Evolutionary conservation across 495 filamentous ascomycete genomes (phyloP), one percentile per base, ranked within the genome.

Genomic region (Trichocladium antarcticum): DNA sequence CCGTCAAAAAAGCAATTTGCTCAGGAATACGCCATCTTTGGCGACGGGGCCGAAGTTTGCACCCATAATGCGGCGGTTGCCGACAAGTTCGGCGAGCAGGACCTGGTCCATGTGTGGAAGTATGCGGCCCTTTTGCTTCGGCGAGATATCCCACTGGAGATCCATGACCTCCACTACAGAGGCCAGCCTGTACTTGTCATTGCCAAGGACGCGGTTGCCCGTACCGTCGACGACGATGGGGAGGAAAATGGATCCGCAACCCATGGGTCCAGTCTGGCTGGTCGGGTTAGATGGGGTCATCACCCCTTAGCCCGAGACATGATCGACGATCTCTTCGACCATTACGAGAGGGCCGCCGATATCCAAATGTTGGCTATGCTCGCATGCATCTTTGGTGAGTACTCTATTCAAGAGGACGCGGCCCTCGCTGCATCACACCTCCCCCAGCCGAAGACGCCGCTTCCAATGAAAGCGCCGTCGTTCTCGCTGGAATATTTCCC

Each of bases 361-460:
- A 68, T 90, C 3, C 89, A 96, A 62, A 95, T 95, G 89, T 72
- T 95, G 15, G 90, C 88, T 29, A 94, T 95, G 89, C 75, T 96
- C 11, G 83, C 89, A 1, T 94, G 89, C 60, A 80, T 95, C 37
- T 82, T 96, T 47, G 79, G 79, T 42, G 85, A 93, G 49, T 73
- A 79, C 6, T 60, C 63, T 0, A 59, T 70, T 5, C 65, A 74
- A 40, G 69, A 78, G 45, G 65, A 68, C n/a, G 64, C 72, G 28
- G 66, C 68, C 21, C 69, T 71, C 40, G 66, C 66, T 11, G 73
- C 73, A 38, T 62, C 68, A 5, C 65, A 67, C 28, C 67, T 72
- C 39, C 58, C 64, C 8, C 67, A 68, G 38, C 68, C 76, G 17
- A 69, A 80, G 48, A 76, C 75, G 24, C 80, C 79, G 6, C 68